Evolutionary conservation across 495 filamentous ascomycete species (phyloP).

Genomic region (Podospora australis): DNA sequence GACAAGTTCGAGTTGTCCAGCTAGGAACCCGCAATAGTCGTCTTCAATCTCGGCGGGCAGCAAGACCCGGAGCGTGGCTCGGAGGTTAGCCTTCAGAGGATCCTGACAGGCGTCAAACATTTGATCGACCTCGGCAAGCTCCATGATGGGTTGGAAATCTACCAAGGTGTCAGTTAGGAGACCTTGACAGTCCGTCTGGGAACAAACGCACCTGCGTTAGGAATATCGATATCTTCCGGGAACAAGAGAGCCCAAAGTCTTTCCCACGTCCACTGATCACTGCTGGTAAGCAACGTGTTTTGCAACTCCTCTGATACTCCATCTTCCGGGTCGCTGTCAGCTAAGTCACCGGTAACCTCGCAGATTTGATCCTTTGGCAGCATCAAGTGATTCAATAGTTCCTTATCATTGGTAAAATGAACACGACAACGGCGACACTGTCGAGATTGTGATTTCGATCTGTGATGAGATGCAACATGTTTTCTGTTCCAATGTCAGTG

Average conservation of each 20-base stretch:
- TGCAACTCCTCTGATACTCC: conserved; percentile 16
- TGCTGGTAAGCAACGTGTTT: not conserved
- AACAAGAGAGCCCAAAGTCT: conserved; percentile 18
- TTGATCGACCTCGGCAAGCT: conserved; percentile 24
- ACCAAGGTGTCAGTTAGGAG: conserved; percentile 3
- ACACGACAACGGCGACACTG: conserved; percentile 23
- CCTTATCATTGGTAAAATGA: conserved; percentile 4
- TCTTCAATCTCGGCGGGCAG: conserved; percentile 16
- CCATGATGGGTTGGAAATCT: conserved; percentile 23
- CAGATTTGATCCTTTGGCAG: conserved; percentile 24
- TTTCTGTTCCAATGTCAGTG: conserved; percentile 7
- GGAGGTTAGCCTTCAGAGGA: conserved; percentile 16
- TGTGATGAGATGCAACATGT: conserved; percentile 18
- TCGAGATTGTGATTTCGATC: not conserved
- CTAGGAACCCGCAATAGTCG: conserved; percentile 21
- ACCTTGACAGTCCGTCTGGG: not conserved
- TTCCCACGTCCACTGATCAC: conserved; percentile 16
- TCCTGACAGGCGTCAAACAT: conserved; percentile 20
- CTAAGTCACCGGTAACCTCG: conserved; percentile 2
- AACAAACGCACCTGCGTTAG: conserved; percentile 15
- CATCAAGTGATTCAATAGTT: conserved; percentile 14
- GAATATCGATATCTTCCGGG: conserved; percentile 12
- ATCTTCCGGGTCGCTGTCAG: conserved; percentile 15
- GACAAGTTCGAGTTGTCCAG: conserved; percentile 24
- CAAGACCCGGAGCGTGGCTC: conserved; percentile 23